Conservation (phyloP, 176 grass and related monocot species). For the Oryza australiensis region DNA sequence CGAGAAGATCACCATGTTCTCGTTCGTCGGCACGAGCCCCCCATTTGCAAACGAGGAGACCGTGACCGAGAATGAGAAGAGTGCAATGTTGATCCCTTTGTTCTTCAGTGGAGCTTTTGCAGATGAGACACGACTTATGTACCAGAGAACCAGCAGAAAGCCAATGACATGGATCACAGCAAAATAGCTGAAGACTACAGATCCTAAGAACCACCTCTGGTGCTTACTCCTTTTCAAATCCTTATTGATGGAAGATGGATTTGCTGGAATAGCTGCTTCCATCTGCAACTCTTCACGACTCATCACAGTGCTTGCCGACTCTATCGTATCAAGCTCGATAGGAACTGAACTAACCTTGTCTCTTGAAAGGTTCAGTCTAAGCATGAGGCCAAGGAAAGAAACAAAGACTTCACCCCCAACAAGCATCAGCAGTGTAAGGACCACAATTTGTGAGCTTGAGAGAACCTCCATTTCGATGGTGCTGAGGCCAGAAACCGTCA, state of each 20-base stretch:
- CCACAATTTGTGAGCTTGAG: slow-evolving; percentile 54
- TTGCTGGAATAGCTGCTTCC: background rate
- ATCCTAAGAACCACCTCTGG: slow-evolving; percentile 32
- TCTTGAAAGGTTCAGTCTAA: slow-evolving; percentile 27
- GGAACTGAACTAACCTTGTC: slow-evolving; percentile 18
- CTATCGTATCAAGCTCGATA: slow-evolving; percentile 14
- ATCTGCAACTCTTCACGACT: slow-evolving; percentile 7
- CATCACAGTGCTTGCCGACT: background rate
- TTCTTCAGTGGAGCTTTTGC: slow-evolving; percentile 32
- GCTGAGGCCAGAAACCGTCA: slow-evolving; percentile 53
- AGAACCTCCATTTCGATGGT: slow-evolving; percentile 49
- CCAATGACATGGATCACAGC: slow-evolving; percentile 40
- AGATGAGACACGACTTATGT: slow-evolving; percentile 34
- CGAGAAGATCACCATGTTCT: slow-evolving; percentile 65
- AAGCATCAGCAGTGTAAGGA: slow-evolving; percentile 60
- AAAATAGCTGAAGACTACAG: slow-evolving; percentile 51
- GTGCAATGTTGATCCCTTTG: slow-evolving; percentile 50
- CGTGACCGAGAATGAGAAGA: slow-evolving; percentile 51
- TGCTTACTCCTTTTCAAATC: slow-evolving; percentile 29
- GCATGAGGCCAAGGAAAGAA: slow-evolving; percentile 53
- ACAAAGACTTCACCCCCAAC: slow-evolving; percentile 54
- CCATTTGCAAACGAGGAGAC: slow-evolving; percentile 57
- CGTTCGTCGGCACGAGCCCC: slow-evolving; percentile 62
- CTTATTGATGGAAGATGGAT: background rate
- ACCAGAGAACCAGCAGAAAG: slow-evolving; percentile 41